Evolutionary conservation across 352 stramenopile species (phyloP), one percentile per base, ranked within the genome.

Genomic region (Sclerospora graminicola): DNA sequence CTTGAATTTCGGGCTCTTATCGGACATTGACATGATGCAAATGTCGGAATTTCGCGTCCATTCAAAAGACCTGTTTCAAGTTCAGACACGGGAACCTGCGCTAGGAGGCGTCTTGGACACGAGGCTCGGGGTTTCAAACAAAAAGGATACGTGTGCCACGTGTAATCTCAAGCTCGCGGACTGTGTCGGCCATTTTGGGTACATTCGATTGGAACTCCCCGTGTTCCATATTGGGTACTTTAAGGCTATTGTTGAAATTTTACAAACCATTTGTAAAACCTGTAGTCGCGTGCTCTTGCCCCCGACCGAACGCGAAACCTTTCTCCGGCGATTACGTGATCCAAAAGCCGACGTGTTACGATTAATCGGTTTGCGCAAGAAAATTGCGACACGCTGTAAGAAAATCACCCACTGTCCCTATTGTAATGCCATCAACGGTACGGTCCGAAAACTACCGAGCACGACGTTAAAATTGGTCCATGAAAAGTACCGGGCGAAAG

Each of bases 201-300:
- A 98, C 75, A 98, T 99, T 60, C 84, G 96, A 41, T 66, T 98
- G 24, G 89, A 95, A 53, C 81, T 99, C 24, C 97, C 97, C 0
- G 96, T 98, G 44, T 99, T 99, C 64, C 96, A 99, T 72, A 99
- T 99, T 66, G 97, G 97, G 4, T 99, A 98, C 65, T 96, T 99
- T 59, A 98, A 99, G 51, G 91, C 97, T 52, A 98, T 95, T 37
- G 85, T 98, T 9, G 86, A 95, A 41, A 86, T 99, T 13, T 64
- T 99, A 24, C 96, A 99, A 62, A 98, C 95, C 57, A 98, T 99
- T 39, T 99, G 96, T 56, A 94, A 94, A 66, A 83, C 73, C 14
- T 99, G 96, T 66, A 96, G 82, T 15, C 69, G 94, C 23, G 89
- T 99, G 8, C 57, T 99, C 26, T 55, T 99, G 15, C 57, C 74